Evolutionary conservation across 768 basidiomycete genomes (phyloP).

Genomic region (Leucocoprinus sp.): DNA sequence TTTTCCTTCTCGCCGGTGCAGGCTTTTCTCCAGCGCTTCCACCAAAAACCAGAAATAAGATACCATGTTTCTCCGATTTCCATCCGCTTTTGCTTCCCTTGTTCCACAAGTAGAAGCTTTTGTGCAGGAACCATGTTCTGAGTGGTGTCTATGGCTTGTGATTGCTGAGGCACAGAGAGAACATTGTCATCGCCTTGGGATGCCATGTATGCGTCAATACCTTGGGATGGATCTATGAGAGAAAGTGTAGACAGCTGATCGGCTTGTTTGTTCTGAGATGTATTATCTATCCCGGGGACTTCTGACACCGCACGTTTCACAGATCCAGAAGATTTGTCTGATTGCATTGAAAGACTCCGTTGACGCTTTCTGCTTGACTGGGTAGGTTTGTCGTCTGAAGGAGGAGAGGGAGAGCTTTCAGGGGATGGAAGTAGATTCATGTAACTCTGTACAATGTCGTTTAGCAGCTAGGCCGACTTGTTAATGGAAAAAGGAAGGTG

Average conservation of each 20-base stretch:
- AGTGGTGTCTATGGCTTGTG: slow-evolving; percentile 15
- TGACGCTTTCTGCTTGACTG: slow-evolving; percentile 57
- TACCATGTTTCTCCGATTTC: slow-evolving; percentile 71
- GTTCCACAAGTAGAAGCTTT: slow-evolving; percentile 44
- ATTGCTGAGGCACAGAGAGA: slow-evolving; percentile 17
- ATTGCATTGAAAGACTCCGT: slow-evolving; percentile 70
- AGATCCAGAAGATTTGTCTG: slow-evolving; percentile 62
- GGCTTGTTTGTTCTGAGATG: slow-evolving; percentile 27
- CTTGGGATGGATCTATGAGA: slow-evolving; percentile 35
- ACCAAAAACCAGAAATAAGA: slow-evolving; percentile 66
- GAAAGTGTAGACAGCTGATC: slow-evolving; percentile 37
- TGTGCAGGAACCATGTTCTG: slow-evolving; percentile 28
- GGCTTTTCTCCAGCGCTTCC: slow-evolving; percentile 65
- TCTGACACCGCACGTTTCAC: slow-evolving; percentile 77
- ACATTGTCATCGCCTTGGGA: slow-evolving; percentile 40
- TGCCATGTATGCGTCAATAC: slow-evolving; percentile 65
- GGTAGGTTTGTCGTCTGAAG: slow-evolving; percentile 28
- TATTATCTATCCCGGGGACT: slow-evolving; percentile 38
- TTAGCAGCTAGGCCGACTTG: neutral
- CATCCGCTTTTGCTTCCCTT: slow-evolving; percentile 41
- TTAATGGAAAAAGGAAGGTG: slow-evolving; percentile 7
- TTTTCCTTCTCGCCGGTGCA: slow-evolving; percentile 64
- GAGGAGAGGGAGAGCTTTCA: slow-evolving; percentile 36
- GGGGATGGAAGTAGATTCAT: slow-evolving; percentile 45
- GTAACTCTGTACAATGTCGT: neutral